These are phyloP conservation scores for Tricholomella constricta DNA, from an alignment of 768 basidiomycete genomes.

Conservation along the genomic window DNA sequence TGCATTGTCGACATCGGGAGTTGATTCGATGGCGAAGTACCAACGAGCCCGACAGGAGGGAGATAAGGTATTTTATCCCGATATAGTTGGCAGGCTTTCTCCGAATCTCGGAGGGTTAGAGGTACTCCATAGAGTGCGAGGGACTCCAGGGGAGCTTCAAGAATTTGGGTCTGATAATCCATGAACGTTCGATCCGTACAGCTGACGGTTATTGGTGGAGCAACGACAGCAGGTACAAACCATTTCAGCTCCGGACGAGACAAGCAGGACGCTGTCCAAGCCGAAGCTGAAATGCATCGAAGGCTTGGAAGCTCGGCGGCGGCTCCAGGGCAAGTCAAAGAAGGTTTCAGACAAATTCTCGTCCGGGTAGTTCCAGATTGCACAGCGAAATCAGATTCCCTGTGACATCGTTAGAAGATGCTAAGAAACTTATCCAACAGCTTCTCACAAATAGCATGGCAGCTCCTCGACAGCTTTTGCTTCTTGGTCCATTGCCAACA, in stretches of 20 bases:
- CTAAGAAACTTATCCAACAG: background rate
- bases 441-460: constrained; percentile 45
- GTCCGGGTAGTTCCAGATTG: constrained; percentile 33
- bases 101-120: constrained; percentile 60
- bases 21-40: constrained; percentile 66
- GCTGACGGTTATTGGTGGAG: constrained; percentile 76
- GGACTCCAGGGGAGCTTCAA: constrained; percentile 73
- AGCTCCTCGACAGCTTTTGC: constrained; percentile 38
- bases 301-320: constrained; percentile 55
- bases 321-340: constrained; percentile 32
- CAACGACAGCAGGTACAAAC: constrained; percentile 83
- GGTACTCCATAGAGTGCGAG: constrained; percentile 86
- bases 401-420: constrained; percentile 24
- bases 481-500: constrained; percentile 52
- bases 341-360: constrained; percentile 32
- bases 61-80: constrained; percentile 57
- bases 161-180: constrained; percentile 60
- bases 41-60: constrained; percentile 67
- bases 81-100: constrained; percentile 48
- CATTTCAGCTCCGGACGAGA: constrained; percentile 81
- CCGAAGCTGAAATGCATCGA: constrained; percentile 55
- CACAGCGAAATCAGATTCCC: constrained; percentile 57
- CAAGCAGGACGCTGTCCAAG: constrained; percentile 78
- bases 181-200: constrained; percentile 80
- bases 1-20: constrained; percentile 83